Evolutionary conservation across 345 rosid genomes (phyloP).

Genomic region (Cardiospermum halicacabum): DNA sequence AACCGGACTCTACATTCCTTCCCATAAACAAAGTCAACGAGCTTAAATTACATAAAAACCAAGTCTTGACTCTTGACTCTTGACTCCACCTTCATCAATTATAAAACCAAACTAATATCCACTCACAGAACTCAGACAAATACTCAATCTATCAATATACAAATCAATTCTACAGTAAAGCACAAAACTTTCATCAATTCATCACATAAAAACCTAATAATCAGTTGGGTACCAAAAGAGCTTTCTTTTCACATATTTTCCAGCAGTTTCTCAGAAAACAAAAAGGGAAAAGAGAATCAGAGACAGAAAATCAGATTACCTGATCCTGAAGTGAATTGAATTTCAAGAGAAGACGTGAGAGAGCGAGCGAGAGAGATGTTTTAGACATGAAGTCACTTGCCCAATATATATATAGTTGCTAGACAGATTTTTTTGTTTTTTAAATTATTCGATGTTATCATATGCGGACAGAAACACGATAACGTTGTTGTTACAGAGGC

Average conservation of each 20-base stretch:
- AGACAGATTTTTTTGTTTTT: too few species aligned
- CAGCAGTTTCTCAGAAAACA: neutral
- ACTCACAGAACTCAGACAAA: neutral
- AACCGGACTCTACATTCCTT: too few species aligned
- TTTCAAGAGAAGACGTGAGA: neutral
- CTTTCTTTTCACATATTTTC: neutral
- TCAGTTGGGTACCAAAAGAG: neutral
- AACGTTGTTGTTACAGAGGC: too few species aligned
- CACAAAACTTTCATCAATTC: too few species aligned
- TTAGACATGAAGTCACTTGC: neutral
- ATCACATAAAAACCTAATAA: neutral
- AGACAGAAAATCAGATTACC: constrained; percentile 1
- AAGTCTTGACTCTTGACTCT: too few species aligned
- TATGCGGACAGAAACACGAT: neutral
- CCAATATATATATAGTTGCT: neutral
- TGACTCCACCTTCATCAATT: too few species aligned
- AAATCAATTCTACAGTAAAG: too few species aligned
- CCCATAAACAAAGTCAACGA: too few species aligned
- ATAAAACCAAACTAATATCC: neutral
- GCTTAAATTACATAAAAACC: too few species aligned
- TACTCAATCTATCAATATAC: too few species aligned
- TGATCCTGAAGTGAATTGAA: neutral
- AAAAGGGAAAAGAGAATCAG: neutral
- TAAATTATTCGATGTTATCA: neutral
- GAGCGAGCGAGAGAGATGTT: neutral